phyloP scores from a whole-genome alignment of 306 rosid genomes.

The Quercus wislizeni region DNA sequence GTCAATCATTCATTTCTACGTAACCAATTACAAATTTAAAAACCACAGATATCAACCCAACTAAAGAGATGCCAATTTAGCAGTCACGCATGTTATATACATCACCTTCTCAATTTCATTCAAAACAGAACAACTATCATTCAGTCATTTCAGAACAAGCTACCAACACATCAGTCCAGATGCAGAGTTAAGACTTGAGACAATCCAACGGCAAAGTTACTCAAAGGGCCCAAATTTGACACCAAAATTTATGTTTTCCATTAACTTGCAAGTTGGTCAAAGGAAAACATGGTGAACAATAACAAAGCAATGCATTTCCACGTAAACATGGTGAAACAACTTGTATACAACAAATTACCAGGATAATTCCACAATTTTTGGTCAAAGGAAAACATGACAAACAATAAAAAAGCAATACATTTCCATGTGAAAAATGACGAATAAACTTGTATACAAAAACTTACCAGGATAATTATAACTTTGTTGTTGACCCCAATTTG shows the following conservation, averaged over 20 bases:
- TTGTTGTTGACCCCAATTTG: conserved; percentile 61
- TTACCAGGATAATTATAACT: conserved; percentile 65
- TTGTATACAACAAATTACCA: conserved; percentile 41
- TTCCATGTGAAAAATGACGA: neutral
- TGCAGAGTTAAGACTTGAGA: neutral
- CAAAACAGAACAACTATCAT: neutral
- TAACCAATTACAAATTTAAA: neutral
- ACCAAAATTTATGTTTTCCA: neutral
- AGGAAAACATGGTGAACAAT: neutral
- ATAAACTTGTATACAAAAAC: neutral
- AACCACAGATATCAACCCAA: neutral
- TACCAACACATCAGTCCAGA: neutral
- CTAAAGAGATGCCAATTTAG: neutral
- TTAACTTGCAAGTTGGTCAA: neutral
- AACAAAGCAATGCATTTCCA: neutral
- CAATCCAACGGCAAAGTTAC: neutral
- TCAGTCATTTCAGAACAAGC: neutral
- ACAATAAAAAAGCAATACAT: neutral
- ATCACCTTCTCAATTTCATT: neutral
- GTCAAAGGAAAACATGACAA: neutral
- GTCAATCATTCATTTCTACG: neutral
- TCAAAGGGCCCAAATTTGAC: neutral
- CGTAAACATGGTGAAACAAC: neutral
- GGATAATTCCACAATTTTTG: conserved; percentile 38
- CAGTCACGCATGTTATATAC: neutral